Evolutionary conservation across 805 yeast species (phyloP).

Genomic region (Sugiyamaella chiloensis): DNA sequence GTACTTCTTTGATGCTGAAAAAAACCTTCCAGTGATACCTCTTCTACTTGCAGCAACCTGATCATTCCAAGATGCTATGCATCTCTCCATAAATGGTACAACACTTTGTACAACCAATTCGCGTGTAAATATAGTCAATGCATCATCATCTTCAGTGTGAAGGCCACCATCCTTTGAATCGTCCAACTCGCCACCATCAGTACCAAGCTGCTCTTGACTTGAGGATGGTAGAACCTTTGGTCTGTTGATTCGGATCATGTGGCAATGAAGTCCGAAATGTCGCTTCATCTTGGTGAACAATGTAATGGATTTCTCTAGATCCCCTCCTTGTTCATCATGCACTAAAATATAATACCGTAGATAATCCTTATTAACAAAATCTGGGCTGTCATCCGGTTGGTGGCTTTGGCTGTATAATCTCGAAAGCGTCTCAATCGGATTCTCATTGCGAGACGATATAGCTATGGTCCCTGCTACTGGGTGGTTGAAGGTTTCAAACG

Average conservation of each 20-base stretch:
- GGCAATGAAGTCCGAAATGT: slow-evolving; percentile 30
- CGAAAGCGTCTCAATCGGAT: slow-evolving; percentile 57
- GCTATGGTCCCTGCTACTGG: slow-evolving; percentile 76
- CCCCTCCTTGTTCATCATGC: slow-evolving; percentile 46
- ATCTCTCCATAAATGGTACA: slow-evolving; percentile 82
- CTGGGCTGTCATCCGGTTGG: slow-evolving; percentile 44
- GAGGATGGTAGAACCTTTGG: slow-evolving; percentile 16
- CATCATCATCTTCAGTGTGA: slow-evolving; percentile 38
- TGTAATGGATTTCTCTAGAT: slow-evolving; percentile 42
- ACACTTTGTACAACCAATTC: slow-evolving; percentile 50
- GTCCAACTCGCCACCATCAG: slow-evolving; percentile 10
- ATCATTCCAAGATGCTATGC: slow-evolving; percentile 82
- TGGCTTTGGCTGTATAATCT: slow-evolving; percentile 45
- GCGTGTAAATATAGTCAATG: slow-evolving; percentile 39
- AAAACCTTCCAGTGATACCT: slow-evolving; percentile 70
- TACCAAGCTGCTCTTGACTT: slow-evolving; percentile 18
- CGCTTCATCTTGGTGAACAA: slow-evolving; percentile 42
- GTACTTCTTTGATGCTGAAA: slow-evolving; percentile 58
- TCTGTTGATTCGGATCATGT: slow-evolving; percentile 22
- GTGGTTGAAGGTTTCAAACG: slow-evolving; percentile 84
- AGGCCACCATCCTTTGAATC: background rate
- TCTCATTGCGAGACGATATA: slow-evolving; percentile 54
- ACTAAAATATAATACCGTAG: slow-evolving; percentile 50
- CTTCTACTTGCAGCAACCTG: slow-evolving; percentile 71
- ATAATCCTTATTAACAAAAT: slow-evolving; percentile 64